Percentiles rank a stretch among this genome's conserved stretches.
Evolutionary conservation across 108 stramenopile genomes (phyloP).

Genomic region (Halocafeteria seosinensis): DNA sequence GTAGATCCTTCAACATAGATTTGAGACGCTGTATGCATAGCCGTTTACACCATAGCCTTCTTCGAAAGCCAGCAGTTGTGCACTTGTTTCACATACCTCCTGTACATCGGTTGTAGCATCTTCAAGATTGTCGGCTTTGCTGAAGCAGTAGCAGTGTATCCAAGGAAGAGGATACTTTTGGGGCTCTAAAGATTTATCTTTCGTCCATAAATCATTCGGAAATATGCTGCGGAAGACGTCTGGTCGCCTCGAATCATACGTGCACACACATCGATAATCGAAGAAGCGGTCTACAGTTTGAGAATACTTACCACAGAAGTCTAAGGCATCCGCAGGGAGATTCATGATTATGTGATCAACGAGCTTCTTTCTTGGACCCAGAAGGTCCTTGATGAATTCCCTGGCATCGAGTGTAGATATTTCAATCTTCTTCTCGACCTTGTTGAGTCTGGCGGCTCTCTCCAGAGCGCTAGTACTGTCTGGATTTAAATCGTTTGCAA

Average conservation of each 20-base stretch:
- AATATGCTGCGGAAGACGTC: too few relatives aligned
- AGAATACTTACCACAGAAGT: neutral
- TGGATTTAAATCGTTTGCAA: constrained; percentile 88
- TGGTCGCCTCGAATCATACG: too few relatives aligned
- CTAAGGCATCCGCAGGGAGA: constrained; percentile 54
- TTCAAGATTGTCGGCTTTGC: neutral
- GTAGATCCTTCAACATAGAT: neutral
- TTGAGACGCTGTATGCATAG: neutral
- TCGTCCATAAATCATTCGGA: too few relatives aligned
- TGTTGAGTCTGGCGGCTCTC: constrained; percentile 57
- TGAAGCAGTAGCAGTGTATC: neutral
- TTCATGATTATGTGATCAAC: constrained; percentile 82
- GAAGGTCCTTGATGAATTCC: constrained; percentile 50
- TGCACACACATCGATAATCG: too few relatives aligned
- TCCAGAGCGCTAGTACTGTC: constrained; percentile 51
- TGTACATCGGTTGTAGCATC: neutral
- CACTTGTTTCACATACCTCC: too few relatives aligned
- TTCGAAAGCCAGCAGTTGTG: too few relatives aligned
- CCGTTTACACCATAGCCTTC: too few relatives aligned
- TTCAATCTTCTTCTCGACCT: constrained; percentile 33
- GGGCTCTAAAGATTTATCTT: too few relatives aligned
- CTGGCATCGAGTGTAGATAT: constrained; percentile 71
- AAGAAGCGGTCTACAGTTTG: too few relatives aligned
- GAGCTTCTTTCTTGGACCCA: constrained; percentile 24
- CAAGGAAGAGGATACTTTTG: neutral